Conservation (phyloP, 495 filamentous ascomycete species). For the Daldinia childiae region DNA sequence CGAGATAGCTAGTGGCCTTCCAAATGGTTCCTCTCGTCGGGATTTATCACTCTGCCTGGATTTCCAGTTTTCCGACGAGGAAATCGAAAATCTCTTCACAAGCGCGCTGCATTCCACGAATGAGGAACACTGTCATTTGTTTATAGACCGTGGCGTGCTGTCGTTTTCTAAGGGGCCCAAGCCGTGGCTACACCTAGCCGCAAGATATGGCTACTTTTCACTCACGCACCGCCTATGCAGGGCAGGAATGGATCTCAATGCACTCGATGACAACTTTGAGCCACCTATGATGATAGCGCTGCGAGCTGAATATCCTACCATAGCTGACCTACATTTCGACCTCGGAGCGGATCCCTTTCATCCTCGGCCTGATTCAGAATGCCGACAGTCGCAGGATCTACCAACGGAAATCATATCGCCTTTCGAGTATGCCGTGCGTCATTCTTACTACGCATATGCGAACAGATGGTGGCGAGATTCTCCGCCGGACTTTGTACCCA, state of each 20-base stretch:
- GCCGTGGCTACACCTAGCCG: slow-evolving; percentile 28
- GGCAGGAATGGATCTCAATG: slow-evolving; percentile 27
- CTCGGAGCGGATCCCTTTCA: slow-evolving; percentile 32
- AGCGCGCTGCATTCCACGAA: not conserved
- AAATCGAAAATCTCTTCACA: slow-evolving; percentile 7
- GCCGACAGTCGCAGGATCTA: not conserved
- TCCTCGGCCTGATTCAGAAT: slow-evolving; percentile 12
- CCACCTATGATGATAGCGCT: slow-evolving; percentile 24
- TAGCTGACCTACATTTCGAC: slow-evolving; percentile 13
- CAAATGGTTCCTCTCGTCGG: not conserved
- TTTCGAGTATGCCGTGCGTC: slow-evolving; percentile 22
- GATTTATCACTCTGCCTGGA: slow-evolving; percentile 17
- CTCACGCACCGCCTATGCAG: slow-evolving; percentile 18
- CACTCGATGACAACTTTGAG: not conserved
- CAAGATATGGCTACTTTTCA: not conserved
- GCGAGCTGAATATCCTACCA: not conserved
- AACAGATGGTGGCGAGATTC: slow-evolving; percentile 21
- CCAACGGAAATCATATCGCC: slow-evolving; percentile 8
- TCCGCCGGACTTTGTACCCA: not conserved
- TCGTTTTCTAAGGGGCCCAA: not conserved
- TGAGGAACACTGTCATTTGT: slow-evolving; percentile 1
- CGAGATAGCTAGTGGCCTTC: not conserved
- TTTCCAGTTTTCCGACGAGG: not conserved
- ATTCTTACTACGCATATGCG: not conserved
- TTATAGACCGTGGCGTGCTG: slow-evolving; percentile 13